phyloP scores from a whole-genome alignment of 768 basidiomycete genomes.

The Russula sp. region DNA sequence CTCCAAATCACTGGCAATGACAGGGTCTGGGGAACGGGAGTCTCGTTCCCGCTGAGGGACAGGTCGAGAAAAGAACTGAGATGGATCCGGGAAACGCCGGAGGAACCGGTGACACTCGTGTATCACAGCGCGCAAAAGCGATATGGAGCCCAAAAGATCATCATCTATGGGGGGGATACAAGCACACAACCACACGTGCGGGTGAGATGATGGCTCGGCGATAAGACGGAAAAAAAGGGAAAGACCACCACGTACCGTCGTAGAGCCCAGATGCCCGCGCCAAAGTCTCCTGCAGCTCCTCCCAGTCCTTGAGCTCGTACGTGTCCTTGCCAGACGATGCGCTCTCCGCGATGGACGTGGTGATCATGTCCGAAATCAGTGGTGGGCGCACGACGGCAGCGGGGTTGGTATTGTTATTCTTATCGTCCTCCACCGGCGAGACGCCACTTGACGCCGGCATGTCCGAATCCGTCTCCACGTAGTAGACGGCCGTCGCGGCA shows the following conservation, averaged over 20 bases:
- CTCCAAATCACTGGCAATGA: neutral
- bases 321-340: neutral
- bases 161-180: constrained; percentile 31
- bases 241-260: constrained; percentile 41
- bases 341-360: constrained; percentile 21
- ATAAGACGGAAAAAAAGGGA: neutral
- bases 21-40: neutral
- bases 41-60: neutral
- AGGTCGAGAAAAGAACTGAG: constrained; percentile 35
- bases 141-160: constrained; percentile 44
- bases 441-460: neutral
- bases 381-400: neutral
- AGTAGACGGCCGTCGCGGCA: neutral
- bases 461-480: constrained; percentile 6
- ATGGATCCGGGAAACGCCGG: constrained; percentile 49
- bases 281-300: constrained; percentile 56
- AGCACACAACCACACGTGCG: neutral
- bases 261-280: constrained; percentile 50
- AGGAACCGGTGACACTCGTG: constrained; percentile 66
- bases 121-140: constrained; percentile 55
- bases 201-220: neutral
- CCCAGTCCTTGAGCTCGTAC: constrained; percentile 48
- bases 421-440: neutral
- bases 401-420: no score
- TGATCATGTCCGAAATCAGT: constrained; percentile 11